These are phyloP conservation scores for Nissolia schottii DNA, from an alignment of 306 rosid species.

Conservation along the genomic window DNA sequence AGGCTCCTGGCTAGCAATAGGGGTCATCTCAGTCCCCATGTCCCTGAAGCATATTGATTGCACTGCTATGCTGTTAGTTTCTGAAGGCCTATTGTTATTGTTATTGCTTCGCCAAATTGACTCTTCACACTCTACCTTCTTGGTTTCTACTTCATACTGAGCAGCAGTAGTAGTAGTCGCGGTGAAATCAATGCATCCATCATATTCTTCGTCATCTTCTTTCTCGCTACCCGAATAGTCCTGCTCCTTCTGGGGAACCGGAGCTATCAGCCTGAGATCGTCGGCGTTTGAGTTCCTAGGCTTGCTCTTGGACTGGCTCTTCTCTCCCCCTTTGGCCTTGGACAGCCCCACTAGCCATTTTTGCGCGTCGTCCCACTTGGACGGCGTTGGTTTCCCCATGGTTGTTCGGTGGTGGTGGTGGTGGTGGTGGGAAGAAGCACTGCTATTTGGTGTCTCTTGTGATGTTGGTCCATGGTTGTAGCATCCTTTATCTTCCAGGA, in stretches of 20 bases:
- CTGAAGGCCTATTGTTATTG: conserved; percentile 33
- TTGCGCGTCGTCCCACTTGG: conserved; percentile 99
- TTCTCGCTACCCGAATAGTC: conserved; percentile 53
- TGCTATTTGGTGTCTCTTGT: conserved; percentile 47
- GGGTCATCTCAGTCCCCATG: conserved; percentile 99
- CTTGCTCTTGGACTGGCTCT: conserved; percentile 57
- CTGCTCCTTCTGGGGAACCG: conserved; percentile 80
- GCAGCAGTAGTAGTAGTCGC: neutral
- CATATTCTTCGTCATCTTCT: conserved; percentile 36
- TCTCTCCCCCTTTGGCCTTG: conserved; percentile 66
- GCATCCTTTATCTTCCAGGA: conserved; percentile 69
- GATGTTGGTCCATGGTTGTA: conserved; percentile 44
- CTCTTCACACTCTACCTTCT: conserved; percentile 70
- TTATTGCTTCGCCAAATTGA: conserved; percentile 67
- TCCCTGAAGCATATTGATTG: conserved; percentile 85
- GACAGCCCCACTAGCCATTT: conserved; percentile 94
- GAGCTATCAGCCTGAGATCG: conserved; percentile 87
- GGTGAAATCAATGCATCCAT: conserved; percentile 17
- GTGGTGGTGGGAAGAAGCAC: conserved; percentile 42
- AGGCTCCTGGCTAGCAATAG: conserved; percentile 88
- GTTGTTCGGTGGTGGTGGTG: conserved; percentile 38
- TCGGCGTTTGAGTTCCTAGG: conserved; percentile 94
- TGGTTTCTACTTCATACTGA: conserved; percentile 56
- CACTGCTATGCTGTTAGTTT: conserved; percentile 27
- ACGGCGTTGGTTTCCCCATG: conserved; percentile 81